Base-by-base conservation (phyloP, 208 protist genomes). In the Herpetomonas samuelpessoai region DNA sequence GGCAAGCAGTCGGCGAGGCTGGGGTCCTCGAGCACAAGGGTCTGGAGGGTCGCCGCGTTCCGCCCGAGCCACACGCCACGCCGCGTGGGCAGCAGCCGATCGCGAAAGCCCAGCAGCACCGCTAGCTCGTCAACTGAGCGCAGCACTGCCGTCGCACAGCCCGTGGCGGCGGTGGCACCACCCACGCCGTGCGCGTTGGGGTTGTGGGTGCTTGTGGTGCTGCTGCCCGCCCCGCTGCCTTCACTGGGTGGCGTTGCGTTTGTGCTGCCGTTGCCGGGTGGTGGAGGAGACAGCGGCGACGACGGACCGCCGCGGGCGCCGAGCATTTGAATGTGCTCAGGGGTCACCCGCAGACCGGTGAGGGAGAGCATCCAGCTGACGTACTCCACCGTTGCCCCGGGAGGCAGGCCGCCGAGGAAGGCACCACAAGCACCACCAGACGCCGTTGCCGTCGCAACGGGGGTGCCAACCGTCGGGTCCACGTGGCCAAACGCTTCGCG, bases 351-450 rank as follows among this genome's bases (percentile, higher is more conserved):
- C 18, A 82, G 63, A 22, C 62, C 35, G 27, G 74, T 38, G 31
- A 62, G 29, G 14, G 44, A 64, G 56, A 82, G 69, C n/a, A 75
- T n/a, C 76, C 76, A 82, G 6, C 62, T 65, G 16, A 73, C 50
- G 60, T 73, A 82, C 22, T 53, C 51, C 21, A 38, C 30, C 22
- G 53, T 56, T 0, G 57, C 71, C 22, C 66, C 71, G 14, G 48
- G 27, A 1, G 62, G 29, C 16, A 82, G 59, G n/a, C 76, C 76
- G 31, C 76, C 76, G 28, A 78, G 41, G 54, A 82, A 82, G 12
- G 77, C 9, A 39, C 19, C 45, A 27, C 46, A 50, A 3, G 12
- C 38, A 16, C 38, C 38, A n/a, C n/a, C n/a, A n/a, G n/a, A n/a
- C n/a, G n/a, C n/a, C n/a, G n/a, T n/a, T n/a, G n/a, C n/a, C 6